Evolutionary conservation across 345 rosid species (phyloP).

Genomic region (Heritiera fomes): DNA sequence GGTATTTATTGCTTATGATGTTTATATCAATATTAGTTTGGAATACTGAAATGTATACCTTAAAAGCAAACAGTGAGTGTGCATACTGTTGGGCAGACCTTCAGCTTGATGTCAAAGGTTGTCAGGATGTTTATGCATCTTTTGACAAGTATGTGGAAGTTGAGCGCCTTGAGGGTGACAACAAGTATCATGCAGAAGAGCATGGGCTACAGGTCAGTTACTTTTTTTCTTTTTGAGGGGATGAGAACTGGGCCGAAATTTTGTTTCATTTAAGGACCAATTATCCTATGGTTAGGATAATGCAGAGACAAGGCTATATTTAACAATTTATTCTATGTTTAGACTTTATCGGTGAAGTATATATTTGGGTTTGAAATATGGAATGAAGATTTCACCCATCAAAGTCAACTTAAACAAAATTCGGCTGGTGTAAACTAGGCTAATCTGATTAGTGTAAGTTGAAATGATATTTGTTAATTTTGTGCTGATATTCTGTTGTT

Average conservation of each 20-base stretch:
- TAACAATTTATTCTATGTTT: neutral
- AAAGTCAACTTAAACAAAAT: neutral
- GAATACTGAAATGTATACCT: conserved; percentile 20
- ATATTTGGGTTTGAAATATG: neutral
- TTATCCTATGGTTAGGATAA: neutral
- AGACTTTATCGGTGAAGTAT: neutral
- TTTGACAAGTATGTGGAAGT: conserved; percentile 99
- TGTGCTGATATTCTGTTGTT: conserved; percentile 5
- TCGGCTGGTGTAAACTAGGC: neutral
- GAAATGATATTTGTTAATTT: neutral
- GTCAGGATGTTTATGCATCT: conserved; percentile 94
- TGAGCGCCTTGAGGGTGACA: conserved; percentile 97
- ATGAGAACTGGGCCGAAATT: neutral
- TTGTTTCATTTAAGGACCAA: neutral
- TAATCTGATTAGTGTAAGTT: neutral
- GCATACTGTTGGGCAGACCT: conserved; percentile 62
- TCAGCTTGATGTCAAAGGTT: conserved; percentile 99
- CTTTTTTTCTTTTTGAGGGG: neutral
- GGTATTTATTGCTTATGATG: conserved; percentile 43
- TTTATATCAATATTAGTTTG: neutral
- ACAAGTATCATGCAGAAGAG: conserved; percentile 92
- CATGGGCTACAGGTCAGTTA: conserved; percentile 85
- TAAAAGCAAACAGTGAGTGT: neutral
- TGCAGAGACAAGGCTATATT: neutral
- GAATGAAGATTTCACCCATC: conserved; percentile 12